phyloP scores from a whole-genome alignment of 495 filamentous ascomycete genomes.

The Extremus antarcticus region DNA sequence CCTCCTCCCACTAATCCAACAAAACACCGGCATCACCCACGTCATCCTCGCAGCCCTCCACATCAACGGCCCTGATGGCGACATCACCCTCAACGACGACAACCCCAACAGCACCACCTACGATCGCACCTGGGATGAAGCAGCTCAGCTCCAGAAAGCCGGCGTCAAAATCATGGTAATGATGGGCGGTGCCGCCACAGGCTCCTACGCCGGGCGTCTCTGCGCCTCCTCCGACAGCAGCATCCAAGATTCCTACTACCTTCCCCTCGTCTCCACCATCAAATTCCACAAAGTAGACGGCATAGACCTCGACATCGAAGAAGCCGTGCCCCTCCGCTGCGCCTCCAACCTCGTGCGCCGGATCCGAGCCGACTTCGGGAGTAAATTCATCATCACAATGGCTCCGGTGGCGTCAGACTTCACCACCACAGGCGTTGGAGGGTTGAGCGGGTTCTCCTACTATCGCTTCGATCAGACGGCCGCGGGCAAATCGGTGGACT shows the following conservation, averaged over 20 bases:
- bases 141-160: slow-evolving; percentile 48
- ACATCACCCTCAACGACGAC: slow-evolving; percentile 68
- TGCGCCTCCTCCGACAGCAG: background rate
- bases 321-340: slow-evolving; percentile 59
- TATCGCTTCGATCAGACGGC: slow-evolving; percentile 50
- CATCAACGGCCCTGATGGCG: slow-evolving; percentile 49
- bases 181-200: slow-evolving; percentile 69
- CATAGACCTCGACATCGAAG: slow-evolving; percentile 76
- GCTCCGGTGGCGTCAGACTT: slow-evolving; percentile 70
- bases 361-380: slow-evolving; percentile 60
- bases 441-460: slow-evolving; percentile 72
- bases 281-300: slow-evolving; percentile 50
- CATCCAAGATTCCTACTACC: slow-evolving; percentile 42
- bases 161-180: slow-evolving; percentile 70
- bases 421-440: slow-evolving; percentile 33
- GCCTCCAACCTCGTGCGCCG: slow-evolving; percentile 60
- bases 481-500: slow-evolving; percentile 36
- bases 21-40: slow-evolving; percentile 51
- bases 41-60: slow-evolving; percentile 72
- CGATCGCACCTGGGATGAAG: slow-evolving; percentile 56
- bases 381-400: slow-evolving; percentile 61
- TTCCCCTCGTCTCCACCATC: slow-evolving; percentile 50
- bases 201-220: slow-evolving; percentile 40
- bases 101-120: slow-evolving; percentile 46
- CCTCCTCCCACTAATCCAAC: slow-evolving; percentile 55